phyloP scores from a whole-genome alignment of 768 basidiomycete genomes.

The Trametes punicea region DNA sequence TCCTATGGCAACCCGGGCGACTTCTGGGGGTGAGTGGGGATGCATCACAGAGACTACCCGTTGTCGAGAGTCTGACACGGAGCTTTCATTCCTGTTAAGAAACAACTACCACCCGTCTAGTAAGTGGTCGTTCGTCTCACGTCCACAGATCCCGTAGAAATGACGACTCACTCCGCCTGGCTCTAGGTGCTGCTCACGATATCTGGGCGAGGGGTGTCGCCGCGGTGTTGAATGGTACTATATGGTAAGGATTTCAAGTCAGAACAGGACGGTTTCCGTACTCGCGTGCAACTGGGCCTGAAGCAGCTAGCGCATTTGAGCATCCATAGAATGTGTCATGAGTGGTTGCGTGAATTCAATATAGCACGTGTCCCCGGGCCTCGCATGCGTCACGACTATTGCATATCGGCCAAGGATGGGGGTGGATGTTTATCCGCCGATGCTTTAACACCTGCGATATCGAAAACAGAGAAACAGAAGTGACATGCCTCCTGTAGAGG shows the following conservation, averaged over 20 bases:
- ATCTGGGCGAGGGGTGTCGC: constrained; percentile 27
- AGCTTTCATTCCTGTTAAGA: constrained; percentile 27
- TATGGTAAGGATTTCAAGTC: constrained; percentile 19
- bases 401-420: no score
- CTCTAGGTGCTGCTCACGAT: constrained; percentile 24
- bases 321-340: no score
- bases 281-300: no score
- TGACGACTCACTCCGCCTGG: neutral
- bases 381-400: no score
- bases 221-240: constrained; percentile 20
- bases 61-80: neutral
- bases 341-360: no score
- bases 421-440: no score
- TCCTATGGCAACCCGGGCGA: constrained; percentile 42
- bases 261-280: no score
- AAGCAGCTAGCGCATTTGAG: no score
- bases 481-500: no score
- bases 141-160: neutral
- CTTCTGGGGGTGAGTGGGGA: constrained; percentile 51
- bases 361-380: no score
- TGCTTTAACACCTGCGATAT: no score
- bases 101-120: constrained; percentile 55
- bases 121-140: constrained; percentile 24
- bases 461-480: no score
- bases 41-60: neutral